Percentiles rank a stretch among this genome's conserved stretches.
Conservation (phyloP, 306 rosid species). For the Rosa rugosa region DNA sequence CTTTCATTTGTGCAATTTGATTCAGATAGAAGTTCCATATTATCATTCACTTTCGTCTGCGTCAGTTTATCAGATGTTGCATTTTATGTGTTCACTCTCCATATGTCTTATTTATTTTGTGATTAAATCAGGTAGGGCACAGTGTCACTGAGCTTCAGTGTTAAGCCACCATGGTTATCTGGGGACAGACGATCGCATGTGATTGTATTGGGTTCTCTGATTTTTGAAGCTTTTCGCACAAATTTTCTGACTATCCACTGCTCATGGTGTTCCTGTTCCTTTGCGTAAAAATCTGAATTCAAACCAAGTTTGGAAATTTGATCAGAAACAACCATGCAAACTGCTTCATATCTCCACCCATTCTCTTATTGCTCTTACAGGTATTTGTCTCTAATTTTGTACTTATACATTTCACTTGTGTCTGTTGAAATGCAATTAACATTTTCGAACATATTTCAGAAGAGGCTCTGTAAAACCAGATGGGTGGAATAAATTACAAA, state of each 20-base stretch:
- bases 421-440: constrained; percentile 20
- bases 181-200: not conserved
- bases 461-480: constrained; percentile 32
- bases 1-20: not conserved
- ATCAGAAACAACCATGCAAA: constrained; percentile 34
- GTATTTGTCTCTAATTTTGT: constrained; percentile 13
- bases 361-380: constrained; percentile 33
- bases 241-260: not conserved
- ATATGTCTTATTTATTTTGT: not conserved
- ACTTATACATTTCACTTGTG: not conserved
- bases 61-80: not conserved
- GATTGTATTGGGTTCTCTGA: not conserved
- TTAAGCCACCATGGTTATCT: not conserved
- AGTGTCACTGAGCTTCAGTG: not conserved
- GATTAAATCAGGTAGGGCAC: constrained; percentile 15
- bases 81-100: not conserved
- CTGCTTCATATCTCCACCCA: constrained; percentile 34
- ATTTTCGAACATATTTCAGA: constrained; percentile 38
- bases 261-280: not conserved
- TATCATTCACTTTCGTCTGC: not conserved
- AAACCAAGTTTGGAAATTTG: not conserved
- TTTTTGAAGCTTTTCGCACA: not conserved
- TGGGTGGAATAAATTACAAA: constrained; percentile 33
- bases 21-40: not conserved
- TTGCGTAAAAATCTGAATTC: not conserved